Evolutionary conservation across 2,329 filamentous ascomycete genomes (phyloP).

Genomic region (Calonectria crousiana): DNA sequence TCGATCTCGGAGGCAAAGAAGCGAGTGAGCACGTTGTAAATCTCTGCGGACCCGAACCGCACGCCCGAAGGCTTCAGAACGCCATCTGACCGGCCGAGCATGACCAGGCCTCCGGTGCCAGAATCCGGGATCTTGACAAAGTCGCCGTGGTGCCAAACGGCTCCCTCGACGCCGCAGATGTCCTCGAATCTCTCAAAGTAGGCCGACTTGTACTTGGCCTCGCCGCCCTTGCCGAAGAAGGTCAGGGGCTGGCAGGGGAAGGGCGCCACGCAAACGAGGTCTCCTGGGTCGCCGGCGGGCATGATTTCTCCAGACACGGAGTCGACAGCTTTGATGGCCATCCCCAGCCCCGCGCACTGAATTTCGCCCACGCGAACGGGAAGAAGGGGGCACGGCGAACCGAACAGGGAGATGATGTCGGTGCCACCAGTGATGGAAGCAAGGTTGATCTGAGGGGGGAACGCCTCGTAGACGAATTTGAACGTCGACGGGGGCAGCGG

Average conservation of each 20-base stretch:
- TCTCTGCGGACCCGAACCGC: slow-evolving; percentile 92
- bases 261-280: slow-evolving; percentile 86
- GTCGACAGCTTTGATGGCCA: slow-evolving; percentile 77
- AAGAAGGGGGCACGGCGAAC: slow-evolving; percentile 81
- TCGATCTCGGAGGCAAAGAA: slow-evolving; percentile 84
- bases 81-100: slow-evolving; percentile 93
- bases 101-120: slow-evolving; percentile 81
- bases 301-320: slow-evolving; percentile 67
- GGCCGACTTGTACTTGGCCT: slow-evolving; percentile 81
- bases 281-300: slow-evolving; percentile 77
- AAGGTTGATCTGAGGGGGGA: slow-evolving; percentile 84
- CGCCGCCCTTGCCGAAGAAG: slow-evolving; percentile 79
- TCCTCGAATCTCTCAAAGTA: slow-evolving; percentile 88
- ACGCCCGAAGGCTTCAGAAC: slow-evolving; percentile 94
- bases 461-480: slow-evolving; percentile 86
- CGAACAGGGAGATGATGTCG: slow-evolving; percentile 96
- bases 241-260: slow-evolving; percentile 93
- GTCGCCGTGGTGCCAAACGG: slow-evolving; percentile 94
- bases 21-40: slow-evolving; percentile 92
- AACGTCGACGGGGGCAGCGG: slow-evolving; percentile 95
- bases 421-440: slow-evolving; percentile 96
- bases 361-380: slow-evolving; percentile 81
- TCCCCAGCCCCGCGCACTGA: slow-evolving; percentile 81
- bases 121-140: slow-evolving; percentile 79
- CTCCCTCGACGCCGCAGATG: slow-evolving; percentile 51